Evolutionary conservation across 2,329 filamentous ascomycete genomes (phyloP), one percentile per base, ranked within the genome.

Genomic region (Pleoardoris graminearum): DNA sequence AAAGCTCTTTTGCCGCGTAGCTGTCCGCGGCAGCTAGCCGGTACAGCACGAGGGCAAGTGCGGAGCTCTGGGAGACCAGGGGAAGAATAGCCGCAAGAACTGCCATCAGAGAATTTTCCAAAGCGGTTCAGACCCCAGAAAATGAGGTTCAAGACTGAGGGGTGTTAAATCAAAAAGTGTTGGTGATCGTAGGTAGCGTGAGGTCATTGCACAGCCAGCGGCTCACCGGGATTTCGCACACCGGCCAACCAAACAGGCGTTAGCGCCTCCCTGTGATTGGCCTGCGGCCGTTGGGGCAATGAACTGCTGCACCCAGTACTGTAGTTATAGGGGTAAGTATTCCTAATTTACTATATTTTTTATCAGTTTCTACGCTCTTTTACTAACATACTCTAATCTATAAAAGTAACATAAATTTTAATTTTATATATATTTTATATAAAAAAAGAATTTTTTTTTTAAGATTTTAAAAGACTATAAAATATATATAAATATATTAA

Each of bases 81-180:
- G 68, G 64, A 48, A 75, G 56, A 41, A 75, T 71, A 22, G 68
- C 62, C 27, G 68, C 67, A 23, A 73, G 57, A 51, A 68, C 66
- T 48, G 70, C 66, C 71, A 74, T 74, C 25, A 48, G 54, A 46
- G 21, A 44, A 19, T 29, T 12, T n/a, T 29, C 37, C 38, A 51
- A 49, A 29, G 33, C 21, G 37, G 38, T 38, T 27, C 38, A 23
- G 44, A 39, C 27, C 17, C 33, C 27, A 14, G 22, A 16, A 25
- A 17, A 12, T 14, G 17, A 33, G 22, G 16, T 21, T 17, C 10
- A 23, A 23, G 35, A 43, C 4, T 8, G 32, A 30, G 16, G 10
- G 17, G 23, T 43, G 21, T 37, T 41, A 6, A 17, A 42, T 46
- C 22, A 27, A 54, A 43, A 48, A 25, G 30, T 23, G 46, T 27